Base-by-base conservation (phyloP, 768 basidiomycete species). In the Mycena albidolilacea region DNA sequence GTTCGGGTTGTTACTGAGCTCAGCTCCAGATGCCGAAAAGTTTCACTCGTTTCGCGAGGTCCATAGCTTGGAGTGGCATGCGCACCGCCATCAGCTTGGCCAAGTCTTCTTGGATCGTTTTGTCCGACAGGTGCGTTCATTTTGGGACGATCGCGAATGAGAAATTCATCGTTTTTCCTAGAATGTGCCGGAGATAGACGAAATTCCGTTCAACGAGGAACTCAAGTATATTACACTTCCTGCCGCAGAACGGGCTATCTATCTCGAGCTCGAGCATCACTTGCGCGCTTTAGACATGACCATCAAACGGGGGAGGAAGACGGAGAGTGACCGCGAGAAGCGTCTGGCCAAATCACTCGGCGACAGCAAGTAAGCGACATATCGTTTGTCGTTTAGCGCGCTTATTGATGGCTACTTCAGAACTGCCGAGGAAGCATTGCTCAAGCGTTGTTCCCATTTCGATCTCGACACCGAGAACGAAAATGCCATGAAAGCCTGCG, bases 41-140 rank as follows among this genome's bases (percentile, higher is more conserved):
- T 98, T 98, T 88, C 96, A 98, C 80, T 97, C 97, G 2, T 98
- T 96, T 92, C 92, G 97, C 35, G 97, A 98, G 78, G 94, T 96
- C 12, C 96, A 95, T 78, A 96, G 92, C 52, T 81, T 93, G 48
- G 94, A 96, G 76, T 98, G 97, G 97, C 97, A 98, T 78, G 91
- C 91, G 1, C 93, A 95, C 77, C 92, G 97, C 19, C 92, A 96
- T 79, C 84, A 89, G 66, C 81, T 96, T 14, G 97, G 95, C 4
- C 97, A 98, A 79, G 81, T 82, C 35, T 97, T 96, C 86, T 80
- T 96, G 54, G 87, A 96, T 76, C 91, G 87, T 59, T 96, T 93
- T 76, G 94, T 96, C 74, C 91, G 95, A 76, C 95, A 96, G 89
- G 95, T 95, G 72, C 9, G 89, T 79, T 70, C 67, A 30, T 37